phyloP scores from a whole-genome alignment of 2,329 filamentous ascomycete genomes.

The Macrophomina pseudophaseolina region DNA sequence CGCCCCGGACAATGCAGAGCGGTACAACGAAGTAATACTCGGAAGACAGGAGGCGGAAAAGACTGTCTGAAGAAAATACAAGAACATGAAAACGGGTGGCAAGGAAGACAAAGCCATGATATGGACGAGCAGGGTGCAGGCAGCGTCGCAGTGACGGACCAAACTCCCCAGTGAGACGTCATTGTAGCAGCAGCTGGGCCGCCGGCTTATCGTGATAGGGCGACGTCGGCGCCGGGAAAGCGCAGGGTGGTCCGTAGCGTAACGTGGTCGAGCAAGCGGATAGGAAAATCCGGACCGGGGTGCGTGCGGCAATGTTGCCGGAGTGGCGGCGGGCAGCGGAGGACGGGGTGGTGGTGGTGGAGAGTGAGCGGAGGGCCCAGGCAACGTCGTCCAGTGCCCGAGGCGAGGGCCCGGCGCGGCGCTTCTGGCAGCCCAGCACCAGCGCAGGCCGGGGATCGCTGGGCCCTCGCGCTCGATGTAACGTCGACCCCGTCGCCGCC shows the following conservation, averaged over 20 bases:
- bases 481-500: constrained; percentile 17
- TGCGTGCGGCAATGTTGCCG: constrained; percentile 7
- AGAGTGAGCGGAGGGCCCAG: constrained; percentile 6
- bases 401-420: neutral
- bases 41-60: neutral
- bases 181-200: constrained; percentile 12
- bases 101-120: constrained; percentile 6
- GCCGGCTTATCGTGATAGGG: constrained; percentile 13
- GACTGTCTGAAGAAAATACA: constrained; percentile 16
- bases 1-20: neutral
- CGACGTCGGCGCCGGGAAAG: constrained; percentile 3
- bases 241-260: neutral
- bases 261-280: constrained; percentile 20
- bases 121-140: constrained; percentile 6
- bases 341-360: neutral
- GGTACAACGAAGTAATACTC: neutral
- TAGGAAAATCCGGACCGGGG: neutral
- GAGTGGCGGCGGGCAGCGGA: constrained; percentile 16
- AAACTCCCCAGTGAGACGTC: constrained; percentile 13
- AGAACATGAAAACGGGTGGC: constrained; percentile 2
- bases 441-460: neutral
- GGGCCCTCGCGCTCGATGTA: constrained; percentile 23
- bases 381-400: neutral
- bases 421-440: neutral
- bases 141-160: constrained; percentile 20